phyloP scores from a whole-genome alignment of 2,329 filamentous ascomycete genomes.

The Catunica adiposa region DNA sequence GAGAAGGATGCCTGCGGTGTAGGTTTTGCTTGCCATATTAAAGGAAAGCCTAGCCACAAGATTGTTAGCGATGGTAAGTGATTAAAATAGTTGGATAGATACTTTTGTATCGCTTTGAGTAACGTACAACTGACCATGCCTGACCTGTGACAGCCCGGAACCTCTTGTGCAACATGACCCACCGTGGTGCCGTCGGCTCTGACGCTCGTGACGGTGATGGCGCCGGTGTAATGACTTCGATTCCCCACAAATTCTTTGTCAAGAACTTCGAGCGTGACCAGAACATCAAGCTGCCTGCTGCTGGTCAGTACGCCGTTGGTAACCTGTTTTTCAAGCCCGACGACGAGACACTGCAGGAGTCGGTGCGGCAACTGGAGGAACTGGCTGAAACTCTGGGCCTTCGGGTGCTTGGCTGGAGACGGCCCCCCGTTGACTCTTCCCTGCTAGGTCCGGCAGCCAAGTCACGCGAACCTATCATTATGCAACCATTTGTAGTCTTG shows the following conservation, averaged over 20 bases:
- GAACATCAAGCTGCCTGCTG: constrained; percentile 68
- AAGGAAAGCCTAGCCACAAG: constrained; percentile 93
- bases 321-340: constrained; percentile 99
- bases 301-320: constrained; percentile 88
- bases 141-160: constrained; percentile 53
- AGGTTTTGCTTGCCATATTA: constrained; percentile 96
- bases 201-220: constrained; percentile 96
- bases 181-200: constrained; percentile 92
- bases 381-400: constrained; percentile 76
- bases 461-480: constrained; percentile 85
- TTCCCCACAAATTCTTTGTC: constrained; percentile 94
- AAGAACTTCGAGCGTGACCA: constrained; percentile 95
- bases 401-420: constrained; percentile 87
- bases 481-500: constrained; percentile 89
- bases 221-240: constrained; percentile 98
- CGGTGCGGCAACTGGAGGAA: constrained; percentile 84
- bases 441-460: constrained; percentile 83
- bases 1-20: constrained; percentile 99
- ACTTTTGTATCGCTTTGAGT: background rate
- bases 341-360: constrained; percentile 73
- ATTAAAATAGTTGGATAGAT: constrained; percentile 14
- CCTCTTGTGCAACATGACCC: constrained; percentile 98
- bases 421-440: constrained; percentile 83
- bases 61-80: constrained; percentile 95
- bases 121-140: background rate